phyloP scores from a whole-genome alignment of 2,329 filamentous ascomycete genomes.

The Fusarium nisikadoi region DNA sequence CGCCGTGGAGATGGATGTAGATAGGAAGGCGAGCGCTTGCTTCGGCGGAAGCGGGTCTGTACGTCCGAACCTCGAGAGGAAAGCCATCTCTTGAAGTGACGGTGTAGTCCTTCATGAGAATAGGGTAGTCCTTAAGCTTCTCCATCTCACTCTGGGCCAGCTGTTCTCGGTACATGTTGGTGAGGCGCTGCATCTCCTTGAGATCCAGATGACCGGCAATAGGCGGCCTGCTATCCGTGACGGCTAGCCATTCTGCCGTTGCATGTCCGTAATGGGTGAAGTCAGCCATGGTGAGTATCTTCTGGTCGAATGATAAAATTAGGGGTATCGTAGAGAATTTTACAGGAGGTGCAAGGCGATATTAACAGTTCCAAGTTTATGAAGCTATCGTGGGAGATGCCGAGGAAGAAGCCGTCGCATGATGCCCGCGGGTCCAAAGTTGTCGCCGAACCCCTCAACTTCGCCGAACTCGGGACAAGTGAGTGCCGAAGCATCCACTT shows the following conservation, averaged over 20 bases:
- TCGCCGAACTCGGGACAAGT: slow-evolving; percentile 8
- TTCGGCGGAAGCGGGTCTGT: slow-evolving; percentile 20
- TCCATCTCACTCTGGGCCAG: slow-evolving; percentile 15
- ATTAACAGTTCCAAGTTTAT: accelerated
- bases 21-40: slow-evolving; percentile 57
- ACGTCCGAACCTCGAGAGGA: slow-evolving; percentile 34
- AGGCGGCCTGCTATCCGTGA: slow-evolving; percentile 31
- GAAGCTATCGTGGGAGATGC: slow-evolving; percentile 9
- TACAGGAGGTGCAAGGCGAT: accelerated
- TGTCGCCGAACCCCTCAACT: slow-evolving; percentile 7
- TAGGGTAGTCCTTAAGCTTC: background rate
- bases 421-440: background rate
- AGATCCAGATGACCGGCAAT: slow-evolving; percentile 3
- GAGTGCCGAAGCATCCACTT: slow-evolving; percentile 1
- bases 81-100: slow-evolving; percentile 33
- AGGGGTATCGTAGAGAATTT: background rate
- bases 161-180: slow-evolving; percentile 29
- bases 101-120: slow-evolving; percentile 49
- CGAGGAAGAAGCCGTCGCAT: background rate
- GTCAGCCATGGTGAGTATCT: slow-evolving; percentile 31
- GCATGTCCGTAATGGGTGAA: slow-evolving; percentile 53
- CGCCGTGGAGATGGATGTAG: slow-evolving; percentile 65
- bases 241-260: slow-evolving; percentile 57
- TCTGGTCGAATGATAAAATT: too few relatives aligned
- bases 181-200: slow-evolving; percentile 23